Conservation (phyloP, 1,284 basidiomycete species). For the Trichosporon faecale region DNA sequence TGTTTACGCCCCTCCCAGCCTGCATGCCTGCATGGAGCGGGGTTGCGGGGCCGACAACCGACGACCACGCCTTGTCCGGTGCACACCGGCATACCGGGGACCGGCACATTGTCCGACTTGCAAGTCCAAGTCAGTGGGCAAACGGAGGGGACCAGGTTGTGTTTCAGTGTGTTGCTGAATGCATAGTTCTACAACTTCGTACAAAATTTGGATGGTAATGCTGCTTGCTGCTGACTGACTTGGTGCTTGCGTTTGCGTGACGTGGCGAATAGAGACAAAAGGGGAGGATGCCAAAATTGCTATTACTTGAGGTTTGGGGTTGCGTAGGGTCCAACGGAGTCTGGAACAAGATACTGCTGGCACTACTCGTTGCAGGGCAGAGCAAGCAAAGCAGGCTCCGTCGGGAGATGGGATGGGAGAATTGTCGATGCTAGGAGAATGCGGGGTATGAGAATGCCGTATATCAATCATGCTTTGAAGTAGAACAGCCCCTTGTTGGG, state of each 20-base stretch:
- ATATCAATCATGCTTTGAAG: slow-evolving; percentile 31
- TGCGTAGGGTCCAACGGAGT: too few relatives aligned
- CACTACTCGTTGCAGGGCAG: too few relatives aligned
- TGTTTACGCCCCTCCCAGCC: too few relatives aligned
- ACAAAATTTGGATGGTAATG: neutral
- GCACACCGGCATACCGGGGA: neutral
- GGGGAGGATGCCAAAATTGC: neutral
- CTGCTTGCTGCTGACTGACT: slow-evolving; percentile 2
- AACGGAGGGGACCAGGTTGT: too few relatives aligned
- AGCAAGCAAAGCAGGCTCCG: too few relatives aligned
- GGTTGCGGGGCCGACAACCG: too few relatives aligned
- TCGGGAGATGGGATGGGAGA: neutral
- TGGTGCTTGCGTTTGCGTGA: neutral
- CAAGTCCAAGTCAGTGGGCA: too few relatives aligned
- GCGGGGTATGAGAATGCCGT: slow-evolving; percentile 1
- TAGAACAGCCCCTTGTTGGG: slow-evolving; percentile 47
- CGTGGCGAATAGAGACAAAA: neutral
- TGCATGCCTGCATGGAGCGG: too few relatives aligned
- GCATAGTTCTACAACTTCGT: slow-evolving; percentile 4
- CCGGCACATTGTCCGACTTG: too few relatives aligned
- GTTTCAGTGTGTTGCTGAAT: neutral
- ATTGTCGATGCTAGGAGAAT: neutral
- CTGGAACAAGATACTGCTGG: neutral
- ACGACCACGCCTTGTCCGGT: neutral
- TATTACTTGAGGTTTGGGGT: neutral